Conservation (phyloP, 257 asterid species). For the Catharanthus roseus region DNA sequence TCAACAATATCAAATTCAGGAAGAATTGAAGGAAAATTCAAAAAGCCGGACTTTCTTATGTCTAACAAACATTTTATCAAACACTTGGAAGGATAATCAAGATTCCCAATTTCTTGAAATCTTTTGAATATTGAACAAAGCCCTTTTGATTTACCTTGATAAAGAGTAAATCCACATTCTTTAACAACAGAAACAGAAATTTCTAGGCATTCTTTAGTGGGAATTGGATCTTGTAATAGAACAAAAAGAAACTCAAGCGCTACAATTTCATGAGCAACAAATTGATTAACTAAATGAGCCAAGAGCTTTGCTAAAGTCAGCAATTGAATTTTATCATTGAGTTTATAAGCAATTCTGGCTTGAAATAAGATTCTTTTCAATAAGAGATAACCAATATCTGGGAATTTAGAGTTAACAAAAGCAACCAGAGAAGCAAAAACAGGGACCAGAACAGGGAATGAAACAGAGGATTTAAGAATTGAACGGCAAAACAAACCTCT, state of each 20-base stretch:
- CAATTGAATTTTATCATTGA: constrained; percentile 4
- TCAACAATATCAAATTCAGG: constrained; percentile 33
- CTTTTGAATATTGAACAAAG: constrained; percentile 27
- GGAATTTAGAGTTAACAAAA: constrained; percentile 18
- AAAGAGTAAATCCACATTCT: constrained; percentile 24
- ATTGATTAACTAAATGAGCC: constrained; percentile 23
- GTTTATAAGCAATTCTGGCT: neutral
- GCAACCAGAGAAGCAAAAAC: constrained; percentile 27
- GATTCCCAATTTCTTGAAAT: constrained; percentile 21
- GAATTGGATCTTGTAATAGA: constrained; percentile 16
- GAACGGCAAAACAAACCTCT: constrained; percentile 31
- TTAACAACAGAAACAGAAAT: constrained; percentile 29
- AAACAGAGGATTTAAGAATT: constrained; percentile 14
- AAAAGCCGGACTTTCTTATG: constrained; percentile 15
- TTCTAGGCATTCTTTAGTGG: constrained; percentile 22
- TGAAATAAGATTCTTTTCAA: constrained; percentile 22
- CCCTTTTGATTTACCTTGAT: constrained; percentile 21
- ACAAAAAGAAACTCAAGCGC: constrained; percentile 15
- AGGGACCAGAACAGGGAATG: neutral
- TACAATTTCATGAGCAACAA: constrained; percentile 13
- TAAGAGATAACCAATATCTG: constrained; percentile 29
- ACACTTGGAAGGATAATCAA: constrained; percentile 12
- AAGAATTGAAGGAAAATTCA: constrained; percentile 13
- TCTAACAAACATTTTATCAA: constrained; percentile 28
- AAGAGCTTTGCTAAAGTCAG: constrained; percentile 14